phyloP scores from a whole-genome alignment of 495 filamentous ascomycete genomes.

The Lophiotrema nucula region DNA sequence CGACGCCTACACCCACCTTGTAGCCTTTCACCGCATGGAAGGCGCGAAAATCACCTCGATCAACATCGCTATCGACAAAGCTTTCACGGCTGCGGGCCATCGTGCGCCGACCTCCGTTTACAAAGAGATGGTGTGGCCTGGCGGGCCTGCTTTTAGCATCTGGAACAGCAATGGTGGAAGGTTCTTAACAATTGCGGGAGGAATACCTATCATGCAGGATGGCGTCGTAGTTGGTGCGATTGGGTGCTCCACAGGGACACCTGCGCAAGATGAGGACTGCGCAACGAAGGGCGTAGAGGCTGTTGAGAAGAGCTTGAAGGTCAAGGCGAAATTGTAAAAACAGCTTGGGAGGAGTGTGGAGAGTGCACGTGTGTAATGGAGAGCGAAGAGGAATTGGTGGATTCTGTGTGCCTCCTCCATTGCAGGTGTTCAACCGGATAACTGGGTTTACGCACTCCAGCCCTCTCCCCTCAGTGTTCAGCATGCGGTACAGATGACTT shows the following conservation, averaged over 20 bases:
- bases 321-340: slow-evolving; percentile 21
- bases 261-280: slow-evolving; percentile 41
- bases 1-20: slow-evolving; percentile 37
- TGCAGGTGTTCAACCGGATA: too few relatives aligned
- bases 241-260: slow-evolving; percentile 42
- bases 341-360: too few relatives aligned
- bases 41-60: slow-evolving; percentile 44
- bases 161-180: slow-evolving; percentile 40
- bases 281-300: slow-evolving; percentile 41
- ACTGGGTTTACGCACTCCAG: too few relatives aligned
- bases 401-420: too few relatives aligned
- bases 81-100: slow-evolving; percentile 45
- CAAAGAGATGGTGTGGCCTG: slow-evolving; percentile 41
- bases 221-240: slow-evolving; percentile 41
- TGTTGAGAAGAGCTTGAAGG: slow-evolving; percentile 32
- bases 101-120: slow-evolving; percentile 40
- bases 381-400: neutral
- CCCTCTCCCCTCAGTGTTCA: too few relatives aligned
- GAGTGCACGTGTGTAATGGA: too few relatives aligned
- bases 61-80: slow-evolving; percentile 45
- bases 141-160: slow-evolving; percentile 42
- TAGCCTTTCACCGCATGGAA: slow-evolving; percentile 44
- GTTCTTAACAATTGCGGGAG: slow-evolving; percentile 43
- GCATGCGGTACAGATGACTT: too few relatives aligned
- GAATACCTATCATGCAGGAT: slow-evolving; percentile 37